A percentile compares a stretch with the other conserved stretches of the same genome.
These are phyloP conservation scores for Lachancea dasiensis DNA, from an alignment of 805 yeast species.

Conservation along the genomic window DNA sequence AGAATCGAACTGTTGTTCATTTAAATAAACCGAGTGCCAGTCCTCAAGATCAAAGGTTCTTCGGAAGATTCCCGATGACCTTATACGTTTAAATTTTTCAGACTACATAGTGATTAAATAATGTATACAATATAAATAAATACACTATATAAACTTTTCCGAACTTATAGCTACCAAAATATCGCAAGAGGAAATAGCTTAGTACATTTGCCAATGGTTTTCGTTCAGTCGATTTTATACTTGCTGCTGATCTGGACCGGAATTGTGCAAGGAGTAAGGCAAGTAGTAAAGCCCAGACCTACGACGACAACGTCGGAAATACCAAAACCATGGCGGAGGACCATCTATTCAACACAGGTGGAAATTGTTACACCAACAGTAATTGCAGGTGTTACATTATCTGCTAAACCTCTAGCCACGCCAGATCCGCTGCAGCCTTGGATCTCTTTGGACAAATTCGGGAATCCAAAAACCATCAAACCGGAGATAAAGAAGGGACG, in stretches of 20 bases:
- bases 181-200: too few relatives aligned
- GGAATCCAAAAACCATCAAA: constrained; percentile 69
- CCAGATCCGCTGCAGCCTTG: constrained; percentile 72
- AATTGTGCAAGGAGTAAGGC: constrained; percentile 1
- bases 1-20: constrained; percentile 5
- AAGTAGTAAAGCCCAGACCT: constrained; percentile 26
- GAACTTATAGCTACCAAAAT: too few relatives aligned
- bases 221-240: background rate
- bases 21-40: too few relatives aligned
- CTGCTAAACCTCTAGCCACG: constrained; percentile 39
- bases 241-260: background rate
- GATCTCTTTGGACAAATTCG: constrained; percentile 72
- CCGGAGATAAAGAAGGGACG: constrained; percentile 73
- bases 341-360: constrained; percentile 47
- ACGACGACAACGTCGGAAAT: constrained; percentile 35
- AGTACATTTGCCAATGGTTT: background rate
- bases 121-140: too few relatives aligned
- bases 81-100: too few relatives aligned
- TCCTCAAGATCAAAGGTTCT: too few relatives aligned
- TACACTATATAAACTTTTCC: too few relatives aligned
- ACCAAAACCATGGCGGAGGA: constrained; percentile 67
- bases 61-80: too few relatives aligned
- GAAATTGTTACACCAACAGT: constrained; percentile 71
- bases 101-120: too few relatives aligned
- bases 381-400: constrained; percentile 50